phyloP scores from a whole-genome alignment of 1,284 basidiomycete genomes.

The Crocinoboletus sp. region DNA sequence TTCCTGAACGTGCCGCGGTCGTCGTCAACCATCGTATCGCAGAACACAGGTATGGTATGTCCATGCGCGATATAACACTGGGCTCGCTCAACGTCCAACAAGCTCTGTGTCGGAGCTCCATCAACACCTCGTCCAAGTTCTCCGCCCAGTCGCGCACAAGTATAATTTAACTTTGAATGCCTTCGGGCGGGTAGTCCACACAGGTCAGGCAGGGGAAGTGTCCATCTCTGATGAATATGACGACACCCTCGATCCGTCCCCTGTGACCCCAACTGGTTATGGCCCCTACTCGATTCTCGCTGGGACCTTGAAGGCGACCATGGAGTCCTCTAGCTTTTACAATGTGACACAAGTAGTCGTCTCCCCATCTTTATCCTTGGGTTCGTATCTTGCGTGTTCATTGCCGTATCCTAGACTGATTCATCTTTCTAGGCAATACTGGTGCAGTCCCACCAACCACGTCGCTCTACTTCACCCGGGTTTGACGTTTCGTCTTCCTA shows the following conservation, averaged over 20 bases:
- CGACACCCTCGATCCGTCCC: slow-evolving; percentile 50
- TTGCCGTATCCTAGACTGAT: neutral
- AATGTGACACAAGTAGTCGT: slow-evolving; percentile 13
- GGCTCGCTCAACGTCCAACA: slow-evolving; percentile 1
- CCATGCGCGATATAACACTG: neutral
- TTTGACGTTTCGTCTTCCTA: slow-evolving; percentile 1
- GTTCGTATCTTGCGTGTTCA: slow-evolving; percentile 2
- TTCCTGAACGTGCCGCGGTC: slow-evolving; percentile 41
- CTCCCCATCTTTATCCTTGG: slow-evolving; percentile 10
- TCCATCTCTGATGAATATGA: slow-evolving; percentile 36
- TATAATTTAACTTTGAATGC: slow-evolving; percentile 41
- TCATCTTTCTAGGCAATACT: slow-evolving; percentile 13
- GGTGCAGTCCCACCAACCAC: slow-evolving; percentile 6
- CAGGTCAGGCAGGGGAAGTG: slow-evolving; percentile 27
- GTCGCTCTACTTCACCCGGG: neutral
- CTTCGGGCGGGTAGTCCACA: slow-evolving; percentile 35
- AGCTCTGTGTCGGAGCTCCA: slow-evolving; percentile 36
- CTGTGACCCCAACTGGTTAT: slow-evolving; percentile 43
- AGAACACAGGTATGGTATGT: slow-evolving; percentile 35
- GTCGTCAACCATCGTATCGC: slow-evolving; percentile 47
- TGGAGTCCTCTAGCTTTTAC: slow-evolving; percentile 30
- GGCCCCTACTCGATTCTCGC: slow-evolving; percentile 44
- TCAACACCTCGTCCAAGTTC: slow-evolving; percentile 31
- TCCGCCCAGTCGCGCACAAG: slow-evolving; percentile 33
- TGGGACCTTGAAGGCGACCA: slow-evolving; percentile 45